Evolutionary conservation across 345 rosid species (phyloP).

Genomic region (Brassica juncea): DNA sequence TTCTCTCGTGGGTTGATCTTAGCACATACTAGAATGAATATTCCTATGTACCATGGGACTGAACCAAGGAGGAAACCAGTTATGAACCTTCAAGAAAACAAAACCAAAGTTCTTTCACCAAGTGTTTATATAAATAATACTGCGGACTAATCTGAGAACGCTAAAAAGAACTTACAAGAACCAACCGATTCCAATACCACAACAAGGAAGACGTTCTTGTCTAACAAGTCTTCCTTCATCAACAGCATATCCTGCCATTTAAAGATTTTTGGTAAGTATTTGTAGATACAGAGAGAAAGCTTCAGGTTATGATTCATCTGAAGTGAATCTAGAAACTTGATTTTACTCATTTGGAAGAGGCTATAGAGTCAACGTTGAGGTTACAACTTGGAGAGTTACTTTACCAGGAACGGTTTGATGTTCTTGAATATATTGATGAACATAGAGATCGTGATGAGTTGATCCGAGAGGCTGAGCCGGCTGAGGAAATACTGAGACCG

Average conservation of each 20-base stretch:
- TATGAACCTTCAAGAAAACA: slow-evolving; percentile 56
- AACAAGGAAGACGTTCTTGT: slow-evolving; percentile 68
- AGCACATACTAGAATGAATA: slow-evolving; percentile 51
- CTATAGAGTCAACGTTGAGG: not conserved
- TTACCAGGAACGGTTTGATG: slow-evolving; percentile 77
- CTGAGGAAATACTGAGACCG: slow-evolving; percentile 71
- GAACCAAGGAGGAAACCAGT: slow-evolving; percentile 72
- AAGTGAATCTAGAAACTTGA: not conserved
- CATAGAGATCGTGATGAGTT: slow-evolving; percentile 34
- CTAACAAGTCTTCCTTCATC: slow-evolving; percentile 48
- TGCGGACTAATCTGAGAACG: not conserved
- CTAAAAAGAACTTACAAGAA: slow-evolving; percentile 56
- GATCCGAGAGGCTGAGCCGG: slow-evolving; percentile 74
- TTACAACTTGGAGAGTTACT: not conserved
- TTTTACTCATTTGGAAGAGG: not conserved
- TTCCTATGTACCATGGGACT: slow-evolving; percentile 83
- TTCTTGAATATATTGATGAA: slow-evolving; percentile 55
- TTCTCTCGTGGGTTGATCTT: slow-evolving; percentile 69
- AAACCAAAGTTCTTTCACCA: not conserved
- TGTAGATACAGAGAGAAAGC: not conserved
- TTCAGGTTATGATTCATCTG: not conserved
- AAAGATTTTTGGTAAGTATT: not conserved
- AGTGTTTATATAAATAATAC: not conserved
- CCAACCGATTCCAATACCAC: slow-evolving; percentile 84
- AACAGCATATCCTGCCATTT: slow-evolving; percentile 60